Percentiles rank a stretch among this genome's conserved stretches.
phyloP scores from a whole-genome alignment of 768 basidiomycete genomes.

The Tricholomella constricta region DNA sequence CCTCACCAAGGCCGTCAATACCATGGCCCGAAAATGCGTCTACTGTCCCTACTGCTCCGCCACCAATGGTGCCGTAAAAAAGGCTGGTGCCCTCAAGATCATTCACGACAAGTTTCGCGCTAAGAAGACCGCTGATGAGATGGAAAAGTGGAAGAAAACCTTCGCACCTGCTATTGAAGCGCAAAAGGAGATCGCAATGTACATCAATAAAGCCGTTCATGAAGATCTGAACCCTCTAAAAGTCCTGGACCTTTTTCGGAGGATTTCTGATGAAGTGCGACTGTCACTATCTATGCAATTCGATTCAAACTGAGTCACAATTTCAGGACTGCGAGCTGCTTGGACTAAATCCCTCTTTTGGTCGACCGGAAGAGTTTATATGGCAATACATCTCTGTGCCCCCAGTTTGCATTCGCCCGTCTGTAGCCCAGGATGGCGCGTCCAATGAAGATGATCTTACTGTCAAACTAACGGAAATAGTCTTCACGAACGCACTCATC shows the following conservation, averaged over 20 bases:
- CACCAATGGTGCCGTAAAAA: slow-evolving; percentile 95
- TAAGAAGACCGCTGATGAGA: slow-evolving; percentile 87
- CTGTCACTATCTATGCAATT: neutral
- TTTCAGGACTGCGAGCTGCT: slow-evolving; percentile 90
- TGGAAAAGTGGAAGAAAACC: slow-evolving; percentile 83
- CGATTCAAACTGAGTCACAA: neutral
- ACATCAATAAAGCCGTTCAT: slow-evolving; percentile 83
- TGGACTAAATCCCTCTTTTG: slow-evolving; percentile 84
- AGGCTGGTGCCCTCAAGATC: slow-evolving; percentile 92
- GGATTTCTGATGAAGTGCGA: slow-evolving; percentile 87
- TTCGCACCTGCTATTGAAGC: slow-evolving; percentile 83
- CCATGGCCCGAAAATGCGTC: slow-evolving; percentile 84
- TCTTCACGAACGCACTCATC: slow-evolving; percentile 91
- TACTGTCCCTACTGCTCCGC: slow-evolving; percentile 93
- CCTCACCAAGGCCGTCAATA: slow-evolving; percentile 82
- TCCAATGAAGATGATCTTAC: slow-evolving; percentile 99
- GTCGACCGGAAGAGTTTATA: slow-evolving; percentile 94
- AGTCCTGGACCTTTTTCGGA: slow-evolving; percentile 87
- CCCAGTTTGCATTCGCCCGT: slow-evolving; percentile 95
- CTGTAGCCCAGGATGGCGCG: slow-evolving; percentile 95
- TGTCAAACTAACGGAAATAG: slow-evolving; percentile 95
- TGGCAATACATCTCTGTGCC: slow-evolving; percentile 99
- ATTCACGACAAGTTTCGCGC: slow-evolving; percentile 97
- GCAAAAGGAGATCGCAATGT: slow-evolving; percentile 83
- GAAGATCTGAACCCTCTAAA: slow-evolving; percentile 96